phyloP scores from a whole-genome alignment of 2,329 filamentous ascomycete species.

The Penicillium sp. region DNA sequence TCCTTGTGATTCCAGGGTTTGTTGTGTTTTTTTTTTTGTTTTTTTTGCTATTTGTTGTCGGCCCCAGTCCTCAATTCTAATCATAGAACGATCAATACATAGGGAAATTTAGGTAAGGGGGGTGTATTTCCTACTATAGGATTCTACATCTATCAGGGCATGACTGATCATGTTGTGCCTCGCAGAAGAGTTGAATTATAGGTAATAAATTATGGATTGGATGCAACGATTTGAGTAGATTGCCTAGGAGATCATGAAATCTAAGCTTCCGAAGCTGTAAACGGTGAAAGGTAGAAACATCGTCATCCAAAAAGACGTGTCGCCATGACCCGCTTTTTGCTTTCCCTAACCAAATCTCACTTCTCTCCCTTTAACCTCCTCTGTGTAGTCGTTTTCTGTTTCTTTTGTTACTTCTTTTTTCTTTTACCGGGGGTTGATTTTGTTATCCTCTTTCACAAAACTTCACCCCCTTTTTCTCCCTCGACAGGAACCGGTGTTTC shows the following conservation, averaged over 20 bases:
- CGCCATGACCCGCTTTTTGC: conserved; percentile 8
- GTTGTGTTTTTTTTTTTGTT: neutral
- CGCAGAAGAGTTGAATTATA: neutral
- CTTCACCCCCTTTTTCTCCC: conserved; percentile 12
- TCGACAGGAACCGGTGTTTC: conserved; percentile 12
- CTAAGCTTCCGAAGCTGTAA: neutral
- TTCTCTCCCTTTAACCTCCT: conserved; percentile 14
- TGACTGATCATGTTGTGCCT: neutral
- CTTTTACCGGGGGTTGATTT: conserved; percentile 13
- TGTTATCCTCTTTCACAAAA: conserved; percentile 3
- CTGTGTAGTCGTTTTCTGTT: conserved; percentile 10
- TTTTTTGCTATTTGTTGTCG: neutral
- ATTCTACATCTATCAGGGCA: neutral
- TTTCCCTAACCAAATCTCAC: conserved; percentile 21
- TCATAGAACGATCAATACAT: neutral
- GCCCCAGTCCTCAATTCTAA: neutral
- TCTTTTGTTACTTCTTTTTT: conserved; percentile 16
- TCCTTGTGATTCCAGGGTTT: neutral
- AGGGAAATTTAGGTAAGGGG: neutral
- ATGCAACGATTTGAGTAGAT: no score
- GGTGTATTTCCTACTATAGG: neutral
- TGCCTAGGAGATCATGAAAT: no score
- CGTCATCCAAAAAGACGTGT: neutral
- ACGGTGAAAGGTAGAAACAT: neutral
- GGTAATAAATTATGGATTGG: no score